Conservation (phyloP, 768 basidiomycete species). For the Suillus weaverae region DNA sequence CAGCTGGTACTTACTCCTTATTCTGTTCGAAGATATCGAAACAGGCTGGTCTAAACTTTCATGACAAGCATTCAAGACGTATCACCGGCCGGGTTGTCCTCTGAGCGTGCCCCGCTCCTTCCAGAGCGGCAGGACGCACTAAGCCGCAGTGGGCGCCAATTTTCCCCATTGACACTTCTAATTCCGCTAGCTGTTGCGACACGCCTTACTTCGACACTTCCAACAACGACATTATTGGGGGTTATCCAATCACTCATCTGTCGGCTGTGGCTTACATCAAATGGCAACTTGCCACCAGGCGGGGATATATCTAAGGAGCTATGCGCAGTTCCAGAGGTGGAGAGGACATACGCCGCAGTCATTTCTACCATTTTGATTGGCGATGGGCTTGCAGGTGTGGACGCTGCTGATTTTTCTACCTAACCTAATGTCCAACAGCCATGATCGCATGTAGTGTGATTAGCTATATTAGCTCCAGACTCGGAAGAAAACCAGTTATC, state of each 20-base stretch:
- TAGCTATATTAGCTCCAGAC: conserved; percentile 24
- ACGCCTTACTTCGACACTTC: conserved; percentile 21
- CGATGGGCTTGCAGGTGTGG: conserved; percentile 24
- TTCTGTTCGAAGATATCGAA: not conserved
- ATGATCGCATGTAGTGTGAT: conserved; percentile 24
- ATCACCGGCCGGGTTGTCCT: not conserved
- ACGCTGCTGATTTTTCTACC: not conserved
- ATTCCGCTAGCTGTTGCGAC: conserved; percentile 28
- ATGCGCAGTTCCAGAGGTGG: conserved; percentile 24
- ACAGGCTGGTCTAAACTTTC: not conserved
- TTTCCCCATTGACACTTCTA: conserved; percentile 22
- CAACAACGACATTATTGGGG: conserved; percentile 27
- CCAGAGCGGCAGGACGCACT: not conserved
- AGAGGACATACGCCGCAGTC: conserved; percentile 22
- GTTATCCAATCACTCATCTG: conserved; percentile 29
- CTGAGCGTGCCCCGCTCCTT: not conserved
- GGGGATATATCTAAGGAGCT: conserved; percentile 12
- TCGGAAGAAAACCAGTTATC: conserved; percentile 28
- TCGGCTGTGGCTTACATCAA: conserved; percentile 21
- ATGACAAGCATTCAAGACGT: not conserved
- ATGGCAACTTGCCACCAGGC: conserved; percentile 14
- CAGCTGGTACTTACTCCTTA: not conserved
- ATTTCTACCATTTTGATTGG: conserved; percentile 17
- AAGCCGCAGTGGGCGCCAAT: not conserved
- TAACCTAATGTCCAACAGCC: conserved; percentile 13